A percentile compares a stretch with the other conserved stretches of the same genome.
Conservation (phyloP, 495 filamentous ascomycete genomes). For the Apiosordaria backusii region DNA sequence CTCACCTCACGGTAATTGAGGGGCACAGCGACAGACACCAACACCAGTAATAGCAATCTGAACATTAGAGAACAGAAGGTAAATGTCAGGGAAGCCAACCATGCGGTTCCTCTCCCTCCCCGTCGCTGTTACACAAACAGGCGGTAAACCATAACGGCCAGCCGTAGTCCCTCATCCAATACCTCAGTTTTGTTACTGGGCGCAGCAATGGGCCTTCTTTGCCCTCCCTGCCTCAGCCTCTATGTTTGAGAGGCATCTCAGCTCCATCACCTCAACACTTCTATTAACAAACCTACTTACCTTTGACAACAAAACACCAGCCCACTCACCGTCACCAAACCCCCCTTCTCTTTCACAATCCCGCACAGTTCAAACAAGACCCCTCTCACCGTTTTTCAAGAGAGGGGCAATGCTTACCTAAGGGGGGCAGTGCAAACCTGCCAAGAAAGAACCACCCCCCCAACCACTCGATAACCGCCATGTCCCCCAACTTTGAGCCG, state of each 20-base stretch:
- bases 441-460: neutral
- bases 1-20: neutral
- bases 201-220: neutral
- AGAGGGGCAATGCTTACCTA: neutral
- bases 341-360: neutral
- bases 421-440: constrained; percentile 10
- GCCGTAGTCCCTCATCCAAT: no score
- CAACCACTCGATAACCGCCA: neutral
- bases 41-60: neutral
- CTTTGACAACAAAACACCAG: no score
- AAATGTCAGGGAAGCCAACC: neutral
- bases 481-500: neutral
- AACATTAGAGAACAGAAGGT: neutral
- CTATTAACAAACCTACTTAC: no score
- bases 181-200: neutral
- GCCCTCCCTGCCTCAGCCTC: neutral
- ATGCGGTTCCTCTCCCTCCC: neutral
- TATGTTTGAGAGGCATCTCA: neutral
- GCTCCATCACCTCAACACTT: neutral
- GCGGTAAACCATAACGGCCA: neutral
- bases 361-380: neutral
- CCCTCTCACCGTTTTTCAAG: neutral
- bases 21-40: neutral
- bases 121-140: neutral
- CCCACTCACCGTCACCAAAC: neutral